Evolutionary conservation across 2,329 filamentous ascomycete species (phyloP).

Genomic region (Aspergillus ruber): DNA sequence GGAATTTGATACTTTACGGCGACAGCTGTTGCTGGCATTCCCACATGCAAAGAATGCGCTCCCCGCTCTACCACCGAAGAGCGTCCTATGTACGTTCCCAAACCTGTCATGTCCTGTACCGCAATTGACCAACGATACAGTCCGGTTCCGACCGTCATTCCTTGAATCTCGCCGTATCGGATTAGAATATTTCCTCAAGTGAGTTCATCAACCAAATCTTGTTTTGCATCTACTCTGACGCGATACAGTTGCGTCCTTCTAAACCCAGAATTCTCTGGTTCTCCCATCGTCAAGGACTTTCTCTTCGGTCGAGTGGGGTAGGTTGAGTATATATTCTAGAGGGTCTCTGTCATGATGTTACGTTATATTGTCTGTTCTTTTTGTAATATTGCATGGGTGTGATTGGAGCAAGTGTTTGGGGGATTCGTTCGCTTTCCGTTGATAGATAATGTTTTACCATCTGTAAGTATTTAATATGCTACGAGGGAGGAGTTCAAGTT

Average conservation of each 20-base stretch:
- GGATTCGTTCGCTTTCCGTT: neutral
- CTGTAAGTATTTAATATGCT: neutral
- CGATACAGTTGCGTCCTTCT: constrained; percentile 70
- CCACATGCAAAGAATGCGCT: constrained; percentile 79
- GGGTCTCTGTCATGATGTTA: neutral
- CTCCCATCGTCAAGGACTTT: constrained; percentile 87
- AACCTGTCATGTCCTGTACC: neutral
- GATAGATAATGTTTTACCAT: neutral
- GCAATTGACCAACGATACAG: constrained; percentile 26
- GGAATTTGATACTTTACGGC: constrained; percentile 80
- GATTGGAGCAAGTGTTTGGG: constrained; percentile 11
- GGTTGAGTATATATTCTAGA: neutral
- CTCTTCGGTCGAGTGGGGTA: constrained; percentile 52
- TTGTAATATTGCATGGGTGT: neutral
- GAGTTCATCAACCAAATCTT: constrained; percentile 28
- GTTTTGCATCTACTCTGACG: neutral
- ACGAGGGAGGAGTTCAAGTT: neutral
- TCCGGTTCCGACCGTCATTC: constrained; percentile 71
- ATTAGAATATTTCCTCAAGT: constrained; percentile 92
- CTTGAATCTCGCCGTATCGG: constrained; percentile 76
- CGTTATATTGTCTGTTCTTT: neutral
- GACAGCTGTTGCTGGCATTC: constrained; percentile 69
- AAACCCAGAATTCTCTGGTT: constrained; percentile 88
- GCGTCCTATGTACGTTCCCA: constrained; percentile 63
- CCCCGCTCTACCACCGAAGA: constrained; percentile 86